Base-by-base conservation (phyloP, 148 eudicot species). In the Chenopodium quinoa region DNA sequence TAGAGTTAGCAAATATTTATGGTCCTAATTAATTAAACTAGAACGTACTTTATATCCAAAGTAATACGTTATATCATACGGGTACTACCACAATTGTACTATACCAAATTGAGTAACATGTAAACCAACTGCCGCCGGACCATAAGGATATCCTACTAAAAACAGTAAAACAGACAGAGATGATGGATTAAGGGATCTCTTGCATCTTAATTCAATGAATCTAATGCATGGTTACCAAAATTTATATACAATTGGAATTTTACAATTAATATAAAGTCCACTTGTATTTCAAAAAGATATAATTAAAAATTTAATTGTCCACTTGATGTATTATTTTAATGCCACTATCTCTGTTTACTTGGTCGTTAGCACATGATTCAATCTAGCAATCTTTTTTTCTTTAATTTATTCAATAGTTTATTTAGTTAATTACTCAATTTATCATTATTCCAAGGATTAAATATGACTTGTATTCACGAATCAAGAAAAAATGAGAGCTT, bases 281-380 rank as follows among this genome's bases (percentile, higher is more conserved):
- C 66, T 62, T 62, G 66, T 8, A 62, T 20, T 62, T 4, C 23
- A 5, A 19, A 62, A 19, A 19, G 7, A 62, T 62, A 58, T 62
- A 62, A 22, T 4, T 11, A 19, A 62, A 62, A 62, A 4, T 62
- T 4, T 20, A 62, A 62, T 2, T 22, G 13, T 58, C 73, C 46
- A 69, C 73, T 69, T 69, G 73, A 31, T n/a, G 22, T 17, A 34
- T 71, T 7, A 22, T 71, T 37, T 71, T 17, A 71, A 17, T 34
- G 74, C 74, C 74, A 34, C 74, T 44, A 37, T 71, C 74, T 68
- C 74, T 71, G 74, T 20, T 71, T 71, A 37, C 74, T 71, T 11
- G 74, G 74, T 71, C 74, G 48, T 7, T 13, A 71, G 46, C 74
- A 40, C 52, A 71, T 71, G 74, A 40, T 71, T 40, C 74, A 69